Evolutionary conservation across 768 basidiomycete genomes (phyloP).

Genomic region (Tephrocybe sp.): DNA sequence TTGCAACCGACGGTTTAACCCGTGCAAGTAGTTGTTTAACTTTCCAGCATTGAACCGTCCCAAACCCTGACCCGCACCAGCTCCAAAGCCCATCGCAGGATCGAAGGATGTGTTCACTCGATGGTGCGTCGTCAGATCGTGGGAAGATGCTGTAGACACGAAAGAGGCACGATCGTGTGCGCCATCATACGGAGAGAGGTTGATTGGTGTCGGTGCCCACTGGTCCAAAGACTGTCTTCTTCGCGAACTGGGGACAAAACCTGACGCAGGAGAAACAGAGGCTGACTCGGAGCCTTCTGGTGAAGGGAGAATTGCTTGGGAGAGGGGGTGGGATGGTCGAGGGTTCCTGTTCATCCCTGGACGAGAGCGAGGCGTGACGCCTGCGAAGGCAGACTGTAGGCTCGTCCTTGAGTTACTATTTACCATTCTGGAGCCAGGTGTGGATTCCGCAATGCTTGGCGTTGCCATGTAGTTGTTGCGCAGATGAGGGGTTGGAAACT

Average conservation of each 20-base stretch:
- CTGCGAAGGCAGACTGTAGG: slow-evolving; percentile 57
- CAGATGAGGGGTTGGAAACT: slow-evolving; percentile 64
- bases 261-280: slow-evolving; percentile 26
- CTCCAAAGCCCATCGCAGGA: slow-evolving; percentile 73
- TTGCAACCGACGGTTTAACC: slow-evolving; percentile 77
- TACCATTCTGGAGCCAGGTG: slow-evolving; percentile 33
- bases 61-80: slow-evolving; percentile 63
- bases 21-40: slow-evolving; percentile 83
- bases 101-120: slow-evolving; percentile 90
- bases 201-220: slow-evolving; percentile 30
- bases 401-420: slow-evolving; percentile 28
- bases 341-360: slow-evolving; percentile 23
- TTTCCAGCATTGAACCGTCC: slow-evolving; percentile 84
- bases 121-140: slow-evolving; percentile 80
- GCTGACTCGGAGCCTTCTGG: slow-evolving; percentile 37
- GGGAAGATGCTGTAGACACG: slow-evolving; percentile 82
- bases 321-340: slow-evolving; percentile 65
- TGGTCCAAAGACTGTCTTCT: slow-evolving; percentile 21
- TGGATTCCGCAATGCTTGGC: slow-evolving; percentile 32
- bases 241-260: slow-evolving; percentile 16
- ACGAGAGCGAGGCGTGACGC: slow-evolving; percentile 63
- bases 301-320: slow-evolving; percentile 48
- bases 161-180: slow-evolving; percentile 63
- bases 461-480: slow-evolving; percentile 34
- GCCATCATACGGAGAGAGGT: slow-evolving; percentile 46